A percentile compares a stretch with the other conserved stretches of the same genome.
Evolutionary conservation across 306 rosid genomes (phyloP).

Genomic region (Glycine soja): DNA sequence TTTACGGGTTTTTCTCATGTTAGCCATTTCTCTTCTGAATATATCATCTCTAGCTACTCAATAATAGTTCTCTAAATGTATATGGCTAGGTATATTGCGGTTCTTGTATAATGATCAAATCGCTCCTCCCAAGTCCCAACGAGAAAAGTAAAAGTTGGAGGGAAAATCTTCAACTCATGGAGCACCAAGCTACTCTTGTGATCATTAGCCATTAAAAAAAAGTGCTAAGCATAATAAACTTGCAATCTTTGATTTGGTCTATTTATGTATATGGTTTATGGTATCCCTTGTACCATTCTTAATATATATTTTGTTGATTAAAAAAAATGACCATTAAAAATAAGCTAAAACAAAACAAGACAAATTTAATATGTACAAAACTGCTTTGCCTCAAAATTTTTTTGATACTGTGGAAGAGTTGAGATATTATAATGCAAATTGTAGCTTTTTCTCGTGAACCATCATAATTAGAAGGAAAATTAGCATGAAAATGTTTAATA

Average conservation of each 20-base stretch:
- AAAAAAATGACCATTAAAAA: too few species aligned
- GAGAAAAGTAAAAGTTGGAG: background rate
- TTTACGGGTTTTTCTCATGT: too few species aligned
- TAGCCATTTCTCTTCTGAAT: background rate
- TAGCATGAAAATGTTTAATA: background rate
- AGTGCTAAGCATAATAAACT: background rate
- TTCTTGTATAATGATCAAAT: conserved; percentile 24
- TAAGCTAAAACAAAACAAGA: conserved; percentile 32
- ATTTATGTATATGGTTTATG: too few species aligned
- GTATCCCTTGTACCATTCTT: too few species aligned
- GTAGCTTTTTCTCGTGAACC: conserved; percentile 50
- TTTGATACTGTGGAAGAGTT: background rate
- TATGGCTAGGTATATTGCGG: background rate
- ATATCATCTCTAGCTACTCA: background rate
- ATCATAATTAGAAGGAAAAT: conserved; percentile 35
- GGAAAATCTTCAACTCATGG: background rate
- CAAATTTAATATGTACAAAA: background rate
- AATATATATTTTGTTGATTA: too few species aligned
- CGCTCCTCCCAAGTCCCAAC: conserved; percentile 13
- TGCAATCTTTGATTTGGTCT: too few species aligned
- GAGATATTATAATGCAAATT: conserved; percentile 46
- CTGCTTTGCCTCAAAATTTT: background rate
- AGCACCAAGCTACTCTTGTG: background rate
- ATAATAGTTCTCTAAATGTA: background rate
- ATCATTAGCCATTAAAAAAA: conserved; percentile 26